Evolutionary conservation across 106 monocot species (phyloP), one percentile per base, ranked within the genome.

Genomic region (Allium fistulosum): DNA sequence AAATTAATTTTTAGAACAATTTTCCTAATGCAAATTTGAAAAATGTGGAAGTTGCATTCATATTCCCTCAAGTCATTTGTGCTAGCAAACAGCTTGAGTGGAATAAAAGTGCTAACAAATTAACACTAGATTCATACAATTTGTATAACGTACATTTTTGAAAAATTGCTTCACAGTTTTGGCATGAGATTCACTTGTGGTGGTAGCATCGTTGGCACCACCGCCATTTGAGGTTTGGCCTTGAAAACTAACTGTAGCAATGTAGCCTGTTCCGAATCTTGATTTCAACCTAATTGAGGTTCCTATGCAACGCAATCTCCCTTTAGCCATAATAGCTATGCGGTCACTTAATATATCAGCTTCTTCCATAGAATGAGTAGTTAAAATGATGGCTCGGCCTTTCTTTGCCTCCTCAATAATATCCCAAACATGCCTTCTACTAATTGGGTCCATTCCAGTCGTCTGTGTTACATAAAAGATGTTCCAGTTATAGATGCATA

Each of bases 321-420:
- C 95, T 62, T 95, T 96, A 2, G 95, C 95, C 95, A 96, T 96
- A 62, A 96, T 96, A 10, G 81, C 95, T 62, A 95, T 91, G 27
- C 95, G 85, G 53, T 95, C 95, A 51, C 95, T 78, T 57, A 95
- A 72, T 53, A 96, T 88, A 70, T 96, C 95, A 47, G 95, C 95
- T 80, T 96, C 95, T 70, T 96, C 95, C 95, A 96, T 96, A 14
- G 95, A 96, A 61, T 96, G 95, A 45, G 95, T 96, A 9, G 95
- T 96, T 69, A 96, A 84, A 60, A 96, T 74, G n/a, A 96, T 96
- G 58, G 95, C 91, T 58, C 95, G 74, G 65, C 88, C 88, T 77
- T 88, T 91, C 75, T 91, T 96, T 26, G 91, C 95, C 68, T 91
- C 81, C 71, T 91, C 95, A 57, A 95, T 96, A n/a, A 96, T 96